Base-by-base conservation (phyloP, 768 basidiomycete genomes). In the Dioszegia aurantiaca region DNA sequence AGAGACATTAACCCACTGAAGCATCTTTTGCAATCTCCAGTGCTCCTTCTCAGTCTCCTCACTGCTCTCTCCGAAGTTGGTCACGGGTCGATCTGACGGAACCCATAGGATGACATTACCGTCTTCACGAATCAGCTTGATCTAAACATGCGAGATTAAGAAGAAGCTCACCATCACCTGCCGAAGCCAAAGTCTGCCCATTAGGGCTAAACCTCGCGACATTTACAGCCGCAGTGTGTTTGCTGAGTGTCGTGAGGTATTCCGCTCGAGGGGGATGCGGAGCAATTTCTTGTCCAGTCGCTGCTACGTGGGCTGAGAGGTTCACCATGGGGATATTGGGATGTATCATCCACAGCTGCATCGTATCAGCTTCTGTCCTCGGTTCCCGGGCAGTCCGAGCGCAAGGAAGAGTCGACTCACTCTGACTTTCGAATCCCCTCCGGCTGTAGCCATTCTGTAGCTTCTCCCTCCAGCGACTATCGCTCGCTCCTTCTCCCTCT, bases 21-120 rank as follows among this genome's bases (percentile, higher is more conserved):
- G 86, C 26, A 89, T 87, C 30, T 85, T 88, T 24, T 77, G 77
- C 39, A 89, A 86, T 73, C 89, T 87, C 95, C 95, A 99, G 67
- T 86, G 87, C 72, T 99, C 95, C 77, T 90, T 94, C 77, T 95
- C 94, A 63, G 87, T 87, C 62, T 95, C 92, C 58, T 90, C 91
- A 0, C 83, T 77, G 49, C 79, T 83, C 65, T 86, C 88, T n/a
- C 91, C 91, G 73, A 90, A 94, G 41, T 79, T 82, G 1, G 84
- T 77, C 53, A 86, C 85, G 0, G 90, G 86, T 30, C 82, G 84
- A 23, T 85, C 83, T 3, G 88, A 86, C 9, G 85, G 89, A 0
- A 88, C 86, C 95, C 95, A 99, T 16, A 99, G 84, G 47, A 98
- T 89, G 60, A 99, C 86, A 86, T 93, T 92, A 12, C 95, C 95